Base-by-base conservation (phyloP, 1,139 yeast genomes). In the Scheffersomyces lignicola region DNA sequence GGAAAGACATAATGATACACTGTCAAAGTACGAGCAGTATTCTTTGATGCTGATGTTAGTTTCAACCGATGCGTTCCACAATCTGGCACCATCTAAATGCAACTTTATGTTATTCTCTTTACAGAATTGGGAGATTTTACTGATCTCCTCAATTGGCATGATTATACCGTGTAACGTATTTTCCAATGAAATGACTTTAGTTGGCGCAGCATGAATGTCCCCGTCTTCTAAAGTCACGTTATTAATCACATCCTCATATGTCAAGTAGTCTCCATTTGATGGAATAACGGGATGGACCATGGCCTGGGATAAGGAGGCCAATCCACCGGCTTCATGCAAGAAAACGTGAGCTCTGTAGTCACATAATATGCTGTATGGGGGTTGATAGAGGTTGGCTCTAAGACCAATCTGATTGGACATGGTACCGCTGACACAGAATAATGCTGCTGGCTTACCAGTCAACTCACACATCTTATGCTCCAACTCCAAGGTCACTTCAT, bases 11-110 rank as follows among this genome's bases (percentile, higher is more conserved):
- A 90, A 73, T 5, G 96, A 87, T 35, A 90, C 87, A 24, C 95
- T 79, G 62, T 90, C 97, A 56, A 90, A 90, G 48, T 80, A 66
- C 44, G 76, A 69, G 52, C 96, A 86, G 59, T 83, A 88, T 54
- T 87, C 89, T 31, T 61, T 61, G 39, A 89, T 62, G 9, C 87
- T 63, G 26, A 87, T 69, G 7, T 85, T 89, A 17, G 95, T 77
- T 32, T 75, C 92, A 6, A 76, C 85, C 20, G 82, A 69, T 2
- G 97, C 97, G 55, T 90, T 88, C 94, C 95, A 89, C 41, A 90
- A 68, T 49, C 97, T 74, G n/a, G 97, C 97, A 44, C 97, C 97
- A 55, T 90, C 97, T 52, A 89, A 77, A 57, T 90, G 97, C 51
- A 89, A 64, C 47, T 68, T 73, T 43, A 89, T 69, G 38, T 74